A percentile compares a stretch with the other conserved stretches of the same genome.
These are phyloP conservation scores for Blastomyces parvus DNA, from an alignment of 2,329 filamentous ascomycete genomes.

Conservation along the genomic window DNA sequence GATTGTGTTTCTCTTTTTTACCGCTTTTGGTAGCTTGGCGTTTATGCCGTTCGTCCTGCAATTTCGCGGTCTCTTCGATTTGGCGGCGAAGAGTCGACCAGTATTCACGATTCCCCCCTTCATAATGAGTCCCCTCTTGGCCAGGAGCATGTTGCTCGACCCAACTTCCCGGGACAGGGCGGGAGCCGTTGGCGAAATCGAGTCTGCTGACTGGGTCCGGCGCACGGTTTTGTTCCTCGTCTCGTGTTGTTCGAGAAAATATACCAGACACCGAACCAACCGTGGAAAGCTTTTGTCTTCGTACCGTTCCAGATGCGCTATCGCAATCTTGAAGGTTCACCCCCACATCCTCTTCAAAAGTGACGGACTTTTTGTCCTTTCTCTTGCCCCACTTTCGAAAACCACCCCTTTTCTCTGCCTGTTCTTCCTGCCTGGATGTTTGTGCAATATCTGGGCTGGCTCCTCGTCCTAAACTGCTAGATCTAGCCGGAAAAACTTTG, in stretches of 20 bases:
- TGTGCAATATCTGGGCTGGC: background rate
- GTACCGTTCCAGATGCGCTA: constrained; percentile 15
- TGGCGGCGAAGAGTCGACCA: constrained; percentile 7
- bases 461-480: constrained; percentile 5
- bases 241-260: background rate
- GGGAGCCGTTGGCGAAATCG: background rate
- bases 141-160: background rate
- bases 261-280: background rate
- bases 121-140: background rate
- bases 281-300: constrained; percentile 6
- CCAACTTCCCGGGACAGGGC: background rate
- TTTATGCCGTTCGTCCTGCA: background rate
- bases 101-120: background rate
- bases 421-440: background rate
- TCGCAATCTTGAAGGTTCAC: constrained; percentile 2
- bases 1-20: background rate
- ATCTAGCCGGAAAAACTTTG: constrained; percentile 1
- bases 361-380: constrained; percentile 12
- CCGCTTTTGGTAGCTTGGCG: background rate
- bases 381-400: constrained; percentile 5
- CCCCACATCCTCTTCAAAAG: constrained; percentile 13
- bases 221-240: background rate
- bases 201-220: background rate
- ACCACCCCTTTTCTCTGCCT: background rate
- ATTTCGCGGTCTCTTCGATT: constrained; percentile 8